Conservation (phyloP, 768 basidiomycete genomes). For the Tulasnella sp. region DNA sequence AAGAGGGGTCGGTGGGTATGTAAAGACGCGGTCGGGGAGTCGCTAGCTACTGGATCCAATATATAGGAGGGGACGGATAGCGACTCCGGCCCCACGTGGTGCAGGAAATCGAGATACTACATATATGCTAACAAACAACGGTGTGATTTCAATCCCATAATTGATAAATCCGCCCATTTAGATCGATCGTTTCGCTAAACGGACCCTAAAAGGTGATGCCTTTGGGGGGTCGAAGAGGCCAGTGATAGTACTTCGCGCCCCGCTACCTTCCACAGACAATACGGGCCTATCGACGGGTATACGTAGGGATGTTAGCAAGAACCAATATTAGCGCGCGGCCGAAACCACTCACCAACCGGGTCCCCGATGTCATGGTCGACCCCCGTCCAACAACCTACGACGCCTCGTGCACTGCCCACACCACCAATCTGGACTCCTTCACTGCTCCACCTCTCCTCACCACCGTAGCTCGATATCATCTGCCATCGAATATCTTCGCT, state of each 20-base stretch:
- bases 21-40: too few relatives aligned
- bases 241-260: not conserved
- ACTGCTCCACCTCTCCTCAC: conserved; percentile 17
- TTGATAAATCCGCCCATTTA: not conserved
- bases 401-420: conserved; percentile 55
- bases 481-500: conserved; percentile 13
- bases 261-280: not conserved
- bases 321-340: too few relatives aligned
- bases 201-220: too few relatives aligned
- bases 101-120: too few relatives aligned
- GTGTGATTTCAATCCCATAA: not conserved
- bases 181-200: not conserved
- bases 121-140: not conserved
- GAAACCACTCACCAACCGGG: conserved; percentile 55
- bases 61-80: too few relatives aligned
- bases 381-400: conserved; percentile 63
- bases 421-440: conserved; percentile 44
- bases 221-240: not conserved
- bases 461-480: conserved; percentile 19
- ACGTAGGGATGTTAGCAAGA: too few relatives aligned
- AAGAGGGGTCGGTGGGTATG: too few relatives aligned
- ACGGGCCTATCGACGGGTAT: not conserved
- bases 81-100: too few relatives aligned
- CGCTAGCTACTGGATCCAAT: too few relatives aligned
- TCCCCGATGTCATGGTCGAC: conserved; percentile 57